A percentile compares a stretch with the other conserved stretches of the same genome.
These are phyloP conservation scores for Biscogniauxia mediterranea DNA, from an alignment of 2,329 filamentous ascomycete genomes.

Conservation along the genomic window DNA sequence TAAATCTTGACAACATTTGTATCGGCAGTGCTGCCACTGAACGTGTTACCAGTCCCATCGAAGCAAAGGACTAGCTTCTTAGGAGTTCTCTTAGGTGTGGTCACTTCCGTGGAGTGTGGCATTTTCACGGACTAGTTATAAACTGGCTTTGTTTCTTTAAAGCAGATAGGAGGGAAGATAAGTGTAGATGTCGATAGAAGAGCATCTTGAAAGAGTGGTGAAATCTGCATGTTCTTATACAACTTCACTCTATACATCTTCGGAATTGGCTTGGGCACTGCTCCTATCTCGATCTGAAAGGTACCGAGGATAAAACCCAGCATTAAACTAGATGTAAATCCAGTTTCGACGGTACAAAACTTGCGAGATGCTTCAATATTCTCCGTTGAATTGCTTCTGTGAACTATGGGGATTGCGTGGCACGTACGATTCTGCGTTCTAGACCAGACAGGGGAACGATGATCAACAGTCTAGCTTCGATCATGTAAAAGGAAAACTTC, in stretches of 20 bases:
- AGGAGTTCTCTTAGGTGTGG: neutral
- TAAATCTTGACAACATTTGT: neutral
- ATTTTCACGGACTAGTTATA: neutral
- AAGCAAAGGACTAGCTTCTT: neutral
- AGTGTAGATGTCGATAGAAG: neutral
- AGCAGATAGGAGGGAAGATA: neutral
- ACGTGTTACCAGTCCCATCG: neutral
- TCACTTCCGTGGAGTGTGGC: neutral
- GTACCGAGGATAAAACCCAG: neutral
- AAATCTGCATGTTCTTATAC: neutral
- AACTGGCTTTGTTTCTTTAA: neutral
- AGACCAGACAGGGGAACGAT: neutral
- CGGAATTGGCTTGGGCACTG: too few relatives aligned
- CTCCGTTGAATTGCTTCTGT: neutral
- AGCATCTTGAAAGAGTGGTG: neutral
- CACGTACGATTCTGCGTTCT: neutral
- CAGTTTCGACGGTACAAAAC: neutral
- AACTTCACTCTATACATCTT: neutral
- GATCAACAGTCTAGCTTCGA: neutral
- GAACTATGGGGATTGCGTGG: neutral
- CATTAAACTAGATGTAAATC: neutral
- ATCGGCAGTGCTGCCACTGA: neutral
- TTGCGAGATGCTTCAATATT: neutral
- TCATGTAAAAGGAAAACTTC: neutral
- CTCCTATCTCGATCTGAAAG: neutral